Base-by-base conservation (phyloP, 202 grass and related monocot species). In the Schoenoplectus triqueter region DNA sequence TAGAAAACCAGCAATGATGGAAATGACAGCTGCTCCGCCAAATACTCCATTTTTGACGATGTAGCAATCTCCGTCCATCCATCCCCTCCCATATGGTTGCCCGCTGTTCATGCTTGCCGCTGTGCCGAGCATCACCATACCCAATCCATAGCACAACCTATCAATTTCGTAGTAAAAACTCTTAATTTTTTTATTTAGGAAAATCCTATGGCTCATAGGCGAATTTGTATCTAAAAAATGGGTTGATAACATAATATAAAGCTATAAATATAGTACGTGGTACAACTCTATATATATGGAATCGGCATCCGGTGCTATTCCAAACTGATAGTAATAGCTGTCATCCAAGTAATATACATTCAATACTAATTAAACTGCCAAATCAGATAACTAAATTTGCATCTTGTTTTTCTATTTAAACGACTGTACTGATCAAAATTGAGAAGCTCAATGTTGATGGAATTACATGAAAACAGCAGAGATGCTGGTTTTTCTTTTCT, bases 11-110 rank as follows among this genome's bases (percentile, higher is more conserved):
- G 88, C 87, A 44, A 87, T 5, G 7, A 88, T 72, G 8, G 88
- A 81, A 5, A 95, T 77, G 3, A 65, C 72, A 40, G 93, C 90
- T 0, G 87, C 92, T 45, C 78, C 89, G 7, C 64, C 87, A 83
- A 92, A 98, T 9, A 95, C 88, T 66, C 93, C 95, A 69, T 67
- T 89, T 51, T 46, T 85, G 14, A 92, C 88, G 45, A 95, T 17
- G 87, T 98, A 98, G 84, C 92, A 98, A 59, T 95, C 89, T 84
- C 93, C 95, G 87, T 98, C 90, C 89, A 95, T 89, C 95, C 95
- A 98, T 40, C 95, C 95, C 10, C 73, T 84, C 41, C 95, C 93
- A 67, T 98, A 98, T 2, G 80, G 45, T 92, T 95, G 95, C 74
- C 91, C 89, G 49, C 21, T 44, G 88, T 95, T 95, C 93, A 98